Base-by-base conservation (phyloP, 2,329 filamentous ascomycete genomes). In the Colletotrichum agaves region DNA sequence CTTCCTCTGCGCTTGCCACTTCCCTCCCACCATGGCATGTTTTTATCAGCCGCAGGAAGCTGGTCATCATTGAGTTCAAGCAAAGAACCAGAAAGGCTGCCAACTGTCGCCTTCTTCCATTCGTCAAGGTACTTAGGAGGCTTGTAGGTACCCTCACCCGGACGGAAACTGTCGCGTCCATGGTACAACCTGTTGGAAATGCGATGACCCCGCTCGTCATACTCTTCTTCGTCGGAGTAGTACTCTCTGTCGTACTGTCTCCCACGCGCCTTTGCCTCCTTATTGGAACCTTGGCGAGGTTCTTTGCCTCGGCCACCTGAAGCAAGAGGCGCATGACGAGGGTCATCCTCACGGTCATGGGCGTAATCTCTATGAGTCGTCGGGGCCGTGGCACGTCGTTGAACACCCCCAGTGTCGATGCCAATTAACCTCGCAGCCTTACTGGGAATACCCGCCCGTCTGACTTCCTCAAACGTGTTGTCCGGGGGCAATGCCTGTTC, bases 1-100 rank as follows among this genome's bases (percentile, higher is more conserved):
- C 79, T 85, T 73, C 80, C 79, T 72, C 83, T 82, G 67, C 79
- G 80, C 69, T 76, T 84, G 64, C 80, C 81, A 33, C 79, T 82
- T 59, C 84, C 83, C 75, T 97, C 93, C 93, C 93, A 96, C 93
- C 93, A 97, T 2, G 92, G 82, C 71, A 86, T 85, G 69, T 83
- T 83, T 69, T 81, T 85, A 46, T 89, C 87, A 33, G 74, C 72
- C 39, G 78, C 74, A 0, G 73, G 64, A 7, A 72, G 67, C 19
- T 74, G 69, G 3, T 78, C 74, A 6, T 80, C 78, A 63, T 84
- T 82, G 35, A 92, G 84, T 66, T 92, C 87, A 33, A 93, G 83
- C 57, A 92, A 78, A 1, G 82, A 76, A 2, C 86, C 85, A 0
- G 83, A 82, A 3, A 93, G 79, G 7, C 84, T 85, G 37, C 90